Evolutionary conservation across 1,139 yeast species (phyloP), one percentile per base, ranked within the genome.

Genomic region (Yamadazyma triangularis): DNA sequence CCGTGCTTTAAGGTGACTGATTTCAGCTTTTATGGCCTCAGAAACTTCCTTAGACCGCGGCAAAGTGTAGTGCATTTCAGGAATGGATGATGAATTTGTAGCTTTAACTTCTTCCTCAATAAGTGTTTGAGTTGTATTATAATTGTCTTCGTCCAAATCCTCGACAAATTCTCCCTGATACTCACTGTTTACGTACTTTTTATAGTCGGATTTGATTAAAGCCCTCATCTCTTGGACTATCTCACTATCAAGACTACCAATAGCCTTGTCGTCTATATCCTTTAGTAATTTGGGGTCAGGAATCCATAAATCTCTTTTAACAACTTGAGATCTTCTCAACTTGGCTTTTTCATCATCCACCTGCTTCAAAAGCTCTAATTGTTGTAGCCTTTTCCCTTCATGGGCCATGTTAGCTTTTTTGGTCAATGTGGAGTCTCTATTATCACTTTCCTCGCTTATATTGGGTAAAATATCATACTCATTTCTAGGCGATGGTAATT

Each of bases 121-220:
- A 33, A 58, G 63, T 2, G 31, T 15, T 3, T 52, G 50, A 2
- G 69, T 67, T 15, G 35, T 36, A 0, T 42, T 44, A 29, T 43
- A 50, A 3, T 47, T 15, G 1, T 53, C 61, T 26, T 65, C 72
- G 28, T 70, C 77, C 13, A 73, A 34, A 33, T 70, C 77, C 0
- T 58, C 58, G 1, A 67, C 29, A 2, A 59, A 29, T 25, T 56
- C 35, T 7, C 56, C 48, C 20, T 34, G 39, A 30, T 34, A 48
- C 5, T 36, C 30, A 3, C 48, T 31, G 31, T 60, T 60, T 4
- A 47, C 51, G 25, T 50, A 46, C 42, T 62, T 68, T 9, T 59
- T 45, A 32, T 60, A 65, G 44, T 79, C 88, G 0, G 81, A 70
- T 26, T 56, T 53, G 8, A 77, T 55, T 24, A 79, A 49, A 3